phyloP scores from a whole-genome alignment of 495 filamentous ascomycete species.

The Hypoxylon trugodes region DNA sequence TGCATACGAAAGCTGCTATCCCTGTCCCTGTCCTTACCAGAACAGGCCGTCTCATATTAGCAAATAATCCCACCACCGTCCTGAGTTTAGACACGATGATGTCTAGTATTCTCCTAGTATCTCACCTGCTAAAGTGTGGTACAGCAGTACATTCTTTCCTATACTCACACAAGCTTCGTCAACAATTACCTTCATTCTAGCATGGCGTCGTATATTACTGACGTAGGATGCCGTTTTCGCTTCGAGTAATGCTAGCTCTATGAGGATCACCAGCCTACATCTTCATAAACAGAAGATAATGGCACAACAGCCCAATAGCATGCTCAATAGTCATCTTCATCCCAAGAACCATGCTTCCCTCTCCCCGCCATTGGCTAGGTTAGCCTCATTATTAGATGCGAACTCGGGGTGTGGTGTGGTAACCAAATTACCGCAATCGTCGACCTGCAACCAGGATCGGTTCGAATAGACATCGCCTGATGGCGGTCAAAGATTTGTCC shows the following conservation, averaged over 20 bases:
- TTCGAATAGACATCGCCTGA: slow-evolving; percentile 18
- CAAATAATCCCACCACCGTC: slow-evolving; percentile 2
- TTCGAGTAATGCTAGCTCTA: slow-evolving; percentile 5
- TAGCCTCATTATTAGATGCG: slow-evolving; percentile 18
- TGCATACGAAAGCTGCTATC: slow-evolving; percentile 35
- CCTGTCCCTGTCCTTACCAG: slow-evolving; percentile 31
- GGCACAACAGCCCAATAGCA: slow-evolving; percentile 1
- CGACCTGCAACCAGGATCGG: slow-evolving; percentile 4
- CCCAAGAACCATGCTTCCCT: slow-evolving; percentile 1
- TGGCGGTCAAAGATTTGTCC: slow-evolving; percentile 30
- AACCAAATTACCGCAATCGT: slow-evolving; percentile 19
- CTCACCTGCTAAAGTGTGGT: slow-evolving; percentile 11
- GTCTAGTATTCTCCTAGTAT: slow-evolving; percentile 9
- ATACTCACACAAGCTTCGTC: slow-evolving; percentile 7
- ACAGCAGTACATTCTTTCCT: slow-evolving; percentile 1
- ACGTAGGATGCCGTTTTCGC: slow-evolving; percentile 15
- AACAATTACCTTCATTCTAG: background rate
- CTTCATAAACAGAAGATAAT: background rate
- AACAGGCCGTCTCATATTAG: slow-evolving; percentile 23
- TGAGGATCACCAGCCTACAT: background rate
- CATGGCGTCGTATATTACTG: slow-evolving; percentile 19
- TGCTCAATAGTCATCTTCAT: background rate
- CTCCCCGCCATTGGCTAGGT: slow-evolving; percentile 2
- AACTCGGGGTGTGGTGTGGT: slow-evolving; percentile 13
- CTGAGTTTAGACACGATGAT: slow-evolving; percentile 7